A percentile compares a stretch with the other conserved stretches of the same genome.
These are phyloP conservation scores for Penicillium waksmanii DNA, from an alignment of 495 filamentous ascomycete genomes.

Conservation along the genomic window DNA sequence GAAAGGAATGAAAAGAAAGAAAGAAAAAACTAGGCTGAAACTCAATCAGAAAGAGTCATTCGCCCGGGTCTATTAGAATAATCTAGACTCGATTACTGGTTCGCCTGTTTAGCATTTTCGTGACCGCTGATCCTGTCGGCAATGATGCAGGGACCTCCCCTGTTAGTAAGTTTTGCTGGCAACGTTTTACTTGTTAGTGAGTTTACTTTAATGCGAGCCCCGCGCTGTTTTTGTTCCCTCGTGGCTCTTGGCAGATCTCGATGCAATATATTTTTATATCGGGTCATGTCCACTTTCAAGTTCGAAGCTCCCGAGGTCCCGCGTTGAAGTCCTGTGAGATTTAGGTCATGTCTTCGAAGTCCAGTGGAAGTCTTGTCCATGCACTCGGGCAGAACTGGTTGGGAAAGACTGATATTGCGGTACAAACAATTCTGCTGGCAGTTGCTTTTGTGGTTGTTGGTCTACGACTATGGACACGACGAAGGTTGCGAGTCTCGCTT, in stretches of 20 bases:
- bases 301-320: neutral
- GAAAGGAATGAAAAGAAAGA: no score
- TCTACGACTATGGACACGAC: constrained; percentile 29
- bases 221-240: constrained; percentile 5
- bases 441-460: constrained; percentile 17
- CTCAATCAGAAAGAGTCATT: constrained; percentile 1
- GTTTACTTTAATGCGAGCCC: constrained; percentile 21
- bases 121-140: constrained; percentile 5
- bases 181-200: constrained; percentile 9
- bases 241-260: constrained; percentile 5
- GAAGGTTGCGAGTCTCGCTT: constrained; percentile 12
- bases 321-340: neutral
- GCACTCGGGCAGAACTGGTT: constrained; percentile 30
- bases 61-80: neutral
- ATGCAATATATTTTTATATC: constrained; percentile 9
- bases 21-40: constrained; percentile 2
- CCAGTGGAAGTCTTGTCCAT: constrained; percentile 17
- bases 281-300: constrained; percentile 5
- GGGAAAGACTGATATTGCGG: constrained; percentile 28
- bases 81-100: neutral
- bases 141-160: constrained; percentile 7
- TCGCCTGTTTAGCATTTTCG: neutral
- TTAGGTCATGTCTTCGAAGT: constrained; percentile 18
- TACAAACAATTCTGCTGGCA: constrained; percentile 26
- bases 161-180: constrained; percentile 4